Base-by-base conservation (phyloP, 345 rosid genomes). In the Eucalyptus fibrosa region DNA sequence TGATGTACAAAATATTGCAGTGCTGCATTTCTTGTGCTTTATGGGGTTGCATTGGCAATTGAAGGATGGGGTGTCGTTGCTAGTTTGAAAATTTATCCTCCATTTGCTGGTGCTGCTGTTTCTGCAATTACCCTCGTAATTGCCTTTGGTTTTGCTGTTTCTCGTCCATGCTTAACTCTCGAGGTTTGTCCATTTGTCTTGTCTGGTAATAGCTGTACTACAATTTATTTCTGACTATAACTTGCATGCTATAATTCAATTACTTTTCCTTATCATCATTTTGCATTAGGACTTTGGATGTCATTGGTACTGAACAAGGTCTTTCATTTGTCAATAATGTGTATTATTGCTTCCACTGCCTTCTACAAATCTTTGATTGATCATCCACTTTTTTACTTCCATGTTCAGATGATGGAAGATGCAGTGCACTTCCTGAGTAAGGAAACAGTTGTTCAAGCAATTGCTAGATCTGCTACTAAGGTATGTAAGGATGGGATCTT, bases 61-160 rank as follows among this genome's bases (percentile, higher is more conserved):
- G 99, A 98, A 91, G 99, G 99, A 89, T 98, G 99, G 99, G 99
- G 99, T 88, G 99, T 98, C 81, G 98, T 98, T 90, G 99, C 99
- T 88, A 98, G 99, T 94, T 95, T 98, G 94, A 95, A 91, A 89
- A 96, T 98, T 89, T 96, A 96, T 93, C 99, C 99, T 80, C 99
- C 99, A 37, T 98, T 96, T 93, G 99, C 99, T 91, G 99, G 99
- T 91, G 99, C 99, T 92, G 98, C 99, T 89, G 99, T 98, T 56
- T 98, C 99, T 40, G 99, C 99, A 77, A 92, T 97, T 90, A 96
- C 99, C 88, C 99, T 98, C 89, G 99, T 98, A 91, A 97, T 98
- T 87, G 97, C 99, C 86, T 98, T 98, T 89, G 99, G 99, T 34
- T 98, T 98, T 92, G 99, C 99, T 21, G 99, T 98, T 92, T 98